phyloP scores from a whole-genome alignment of 192 early-diverging fungal species.

The Cladochytrium replicatum region DNA sequence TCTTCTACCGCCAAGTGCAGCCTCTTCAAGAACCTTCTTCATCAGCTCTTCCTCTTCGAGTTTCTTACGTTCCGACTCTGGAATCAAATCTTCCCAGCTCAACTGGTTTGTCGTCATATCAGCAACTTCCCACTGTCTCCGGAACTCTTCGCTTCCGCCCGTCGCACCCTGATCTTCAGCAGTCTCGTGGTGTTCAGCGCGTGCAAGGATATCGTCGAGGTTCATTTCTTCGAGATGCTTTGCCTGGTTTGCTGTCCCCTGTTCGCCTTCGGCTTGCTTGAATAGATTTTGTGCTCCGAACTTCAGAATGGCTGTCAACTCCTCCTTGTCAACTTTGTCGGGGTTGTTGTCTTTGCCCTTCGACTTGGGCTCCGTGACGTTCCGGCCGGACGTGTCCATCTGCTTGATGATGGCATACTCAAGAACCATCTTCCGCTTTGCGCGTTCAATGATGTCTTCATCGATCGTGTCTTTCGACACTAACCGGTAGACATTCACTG shows the following conservation, averaged over 20 bases:
- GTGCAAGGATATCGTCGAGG: conserved; percentile 91
- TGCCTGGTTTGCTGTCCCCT: conserved; percentile 17
- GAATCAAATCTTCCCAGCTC: conserved; percentile 95
- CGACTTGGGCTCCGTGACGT: conserved; percentile 45
- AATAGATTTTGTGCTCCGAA: conserved; percentile 99
- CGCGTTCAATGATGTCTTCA: conserved; percentile 96
- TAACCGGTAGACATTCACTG: conserved; percentile 95
- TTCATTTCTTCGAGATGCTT: conserved; percentile 88
- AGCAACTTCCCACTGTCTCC: conserved; percentile 86
- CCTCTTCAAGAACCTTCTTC: conserved; percentile 7
- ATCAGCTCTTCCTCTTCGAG: conserved; percentile 63
- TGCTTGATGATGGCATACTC: conserved; percentile 96
- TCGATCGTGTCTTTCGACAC: conserved; percentile 96
- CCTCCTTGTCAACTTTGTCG: conserved; percentile 59
- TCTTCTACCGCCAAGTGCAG: background rate
- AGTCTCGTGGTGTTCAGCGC: conserved; percentile 86
- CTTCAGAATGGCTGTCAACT: conserved; percentile 90
- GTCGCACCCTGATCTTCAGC: conserved; percentile 35
- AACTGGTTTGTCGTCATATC: conserved; percentile 68
- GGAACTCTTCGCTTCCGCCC: conserved; percentile 81
- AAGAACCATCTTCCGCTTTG: conserved; percentile 98
- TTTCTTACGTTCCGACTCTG: conserved; percentile 65
- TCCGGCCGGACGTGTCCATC: conserved; percentile 92
- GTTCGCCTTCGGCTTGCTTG: conserved; percentile 53
- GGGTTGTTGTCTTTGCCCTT: conserved; percentile 22